phyloP scores from a whole-genome alignment of 768 basidiomycete genomes.

The Kwoniella dejecticola region DNA sequence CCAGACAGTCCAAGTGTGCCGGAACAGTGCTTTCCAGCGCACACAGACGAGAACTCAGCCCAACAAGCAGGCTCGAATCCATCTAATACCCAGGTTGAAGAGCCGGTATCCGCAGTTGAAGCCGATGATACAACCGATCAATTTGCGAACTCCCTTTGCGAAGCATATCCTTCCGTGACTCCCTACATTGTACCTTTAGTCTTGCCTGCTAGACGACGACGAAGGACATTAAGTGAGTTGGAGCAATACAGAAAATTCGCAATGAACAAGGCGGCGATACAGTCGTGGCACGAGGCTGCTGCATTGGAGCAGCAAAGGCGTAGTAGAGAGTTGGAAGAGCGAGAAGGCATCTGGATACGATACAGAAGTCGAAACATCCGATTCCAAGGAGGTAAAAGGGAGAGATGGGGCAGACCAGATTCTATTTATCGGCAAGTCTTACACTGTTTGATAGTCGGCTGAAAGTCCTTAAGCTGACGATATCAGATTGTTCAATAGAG shows the following conservation, averaged over 20 bases:
- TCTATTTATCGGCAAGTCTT: conserved; percentile 8
- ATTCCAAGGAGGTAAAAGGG: background rate
- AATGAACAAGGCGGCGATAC: conserved; percentile 7
- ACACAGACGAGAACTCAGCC: background rate
- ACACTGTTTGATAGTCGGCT: background rate
- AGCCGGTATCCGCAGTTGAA: background rate
- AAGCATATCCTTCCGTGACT: background rate
- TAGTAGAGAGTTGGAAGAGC: conserved; percentile 1
- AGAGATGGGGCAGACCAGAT: background rate
- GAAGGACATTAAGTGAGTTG: conserved; percentile 10
- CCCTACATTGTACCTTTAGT: background rate
- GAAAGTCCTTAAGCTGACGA: background rate
- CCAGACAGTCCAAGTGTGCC: conserved; percentile 6
- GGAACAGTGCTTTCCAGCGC: background rate
- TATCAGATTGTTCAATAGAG: background rate
- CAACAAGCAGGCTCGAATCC: background rate
- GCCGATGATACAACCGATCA: background rate
- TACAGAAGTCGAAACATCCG: background rate
- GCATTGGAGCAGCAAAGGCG: conserved; percentile 2
- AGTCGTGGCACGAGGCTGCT: background rate
- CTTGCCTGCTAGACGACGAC: background rate
- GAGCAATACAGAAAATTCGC: conserved; percentile 21
- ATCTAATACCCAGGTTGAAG: background rate
- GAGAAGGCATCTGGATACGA: conserved; percentile 15
- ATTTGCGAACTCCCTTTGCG: background rate